Conservation (phyloP, 2,329 filamentous ascomycete genomes). For the Cryphonectria japonica region DNA sequence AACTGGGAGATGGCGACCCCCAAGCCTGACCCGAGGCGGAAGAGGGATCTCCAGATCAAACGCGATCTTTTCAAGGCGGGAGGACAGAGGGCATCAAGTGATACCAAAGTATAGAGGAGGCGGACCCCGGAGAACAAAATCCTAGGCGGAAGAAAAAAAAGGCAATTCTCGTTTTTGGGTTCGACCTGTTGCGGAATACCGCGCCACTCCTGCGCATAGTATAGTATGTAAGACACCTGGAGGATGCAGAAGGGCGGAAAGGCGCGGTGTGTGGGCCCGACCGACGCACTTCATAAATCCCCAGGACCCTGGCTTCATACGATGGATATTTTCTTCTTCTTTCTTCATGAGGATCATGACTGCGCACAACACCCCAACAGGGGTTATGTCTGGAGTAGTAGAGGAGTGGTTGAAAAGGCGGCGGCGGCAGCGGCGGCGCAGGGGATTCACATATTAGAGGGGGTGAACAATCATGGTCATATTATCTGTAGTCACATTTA, state of each 20-base stretch:
- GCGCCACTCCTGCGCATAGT: conserved; percentile 5
- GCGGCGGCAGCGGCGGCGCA: not conserved
- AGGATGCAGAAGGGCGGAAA: not conserved
- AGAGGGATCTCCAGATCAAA: conserved; percentile 5
- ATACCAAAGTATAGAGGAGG: conserved; percentile 27
- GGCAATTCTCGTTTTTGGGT: conserved; percentile 10
- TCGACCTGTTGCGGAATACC: conserved; percentile 10
- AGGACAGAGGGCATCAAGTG: conserved; percentile 22
- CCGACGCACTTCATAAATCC: conserved; percentile 1
- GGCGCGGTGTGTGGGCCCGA: conserved; percentile 1
- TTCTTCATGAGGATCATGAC: not conserved
- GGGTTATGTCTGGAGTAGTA: conserved; percentile 13
- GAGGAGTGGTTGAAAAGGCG: conserved; percentile 9
- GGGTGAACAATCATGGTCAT: conserved; percentile 18
- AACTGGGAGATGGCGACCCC: not conserved
- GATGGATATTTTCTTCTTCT: conserved; percentile 13
- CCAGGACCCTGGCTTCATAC: conserved; percentile 9
- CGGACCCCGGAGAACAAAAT: conserved; percentile 15
- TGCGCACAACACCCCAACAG: conserved; percentile 6
- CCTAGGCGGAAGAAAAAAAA: conserved; percentile 21
- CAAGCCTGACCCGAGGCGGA: not conserved
- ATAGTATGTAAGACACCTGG: conserved; percentile 3
- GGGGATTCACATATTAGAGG: conserved; percentile 14
- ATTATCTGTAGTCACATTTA: not conserved
- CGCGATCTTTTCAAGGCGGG: not conserved